Base-by-base conservation (phyloP, 768 basidiomycete species). In the Tubosaeta sp. region DNA sequence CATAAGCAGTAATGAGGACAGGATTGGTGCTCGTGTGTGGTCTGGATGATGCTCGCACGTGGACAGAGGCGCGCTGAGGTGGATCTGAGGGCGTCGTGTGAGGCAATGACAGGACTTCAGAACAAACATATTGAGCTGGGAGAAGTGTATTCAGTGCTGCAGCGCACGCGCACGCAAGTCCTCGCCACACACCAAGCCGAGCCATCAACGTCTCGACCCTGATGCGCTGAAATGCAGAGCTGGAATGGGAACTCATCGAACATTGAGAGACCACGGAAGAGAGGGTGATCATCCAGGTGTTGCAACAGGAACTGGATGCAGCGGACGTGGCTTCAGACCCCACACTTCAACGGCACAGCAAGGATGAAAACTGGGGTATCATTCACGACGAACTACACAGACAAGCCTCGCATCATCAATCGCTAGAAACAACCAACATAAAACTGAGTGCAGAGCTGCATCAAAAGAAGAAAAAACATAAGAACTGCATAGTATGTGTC, bases 341-440 rank as follows among this genome's bases (percentile, higher is more conserved):
- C 8, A 48, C 56, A 13, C 50, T 56, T 32, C 54, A 45, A 26
- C 60, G 54, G 43, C 60, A 58, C 12, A 70, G 62, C 10, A 75
- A 83, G 25, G 79, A 79, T 35, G 80, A 81, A 52, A 78, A 76
- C 50, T 85, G 85, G 82, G 65, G 61, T 1, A 70, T 91, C 13
- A 76, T 91, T 1, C 72, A 82, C 7, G 83, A 84, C 11, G 87
- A 91, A 53, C 71, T 91, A 3, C 77, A 82, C 42, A 79, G 82
- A 1, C 88, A 88, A 56, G 78, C 84, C 0, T 66, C 71, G 2
- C 81, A 91, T 58, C 68, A 85, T 43, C 79, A 80, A 0, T 74
- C 71, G 0, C 71, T 91, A 0, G 87, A 91, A 63, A 61, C 71
- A 6, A 72, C 73, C 3, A 89, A 90, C 54, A 67, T 76, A 1